Base-by-base conservation (phyloP, 192 early-diverging fungal species). In the Jimgerdemannia lactiflua region DNA sequence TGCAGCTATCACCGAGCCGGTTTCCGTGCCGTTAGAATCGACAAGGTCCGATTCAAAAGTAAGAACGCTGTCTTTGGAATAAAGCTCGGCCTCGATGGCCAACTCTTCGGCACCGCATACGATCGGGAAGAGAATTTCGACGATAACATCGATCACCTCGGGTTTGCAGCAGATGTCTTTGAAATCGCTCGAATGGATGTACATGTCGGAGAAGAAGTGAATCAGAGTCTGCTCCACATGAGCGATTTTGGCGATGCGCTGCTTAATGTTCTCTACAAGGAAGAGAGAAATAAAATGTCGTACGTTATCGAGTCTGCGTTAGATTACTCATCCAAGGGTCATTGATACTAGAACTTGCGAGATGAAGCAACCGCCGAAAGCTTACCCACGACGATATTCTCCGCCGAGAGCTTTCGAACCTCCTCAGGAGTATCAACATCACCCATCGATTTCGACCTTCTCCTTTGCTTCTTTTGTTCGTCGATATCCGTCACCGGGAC, bases 111-210 rank as follows among this genome's bases (percentile, higher is more conserved):
- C 78, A 17, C 79, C 73, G 65, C 84, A 88, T 9, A 90, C 82
- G 20, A 91, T 76, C 19, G 79, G 82, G 72, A 91, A 92, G 4
- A 91, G 29, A 39, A 88, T 84, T 19, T 79, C 75, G 20, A 91
- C 77, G 14, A 92, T 71, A 14, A 74, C 78, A 70, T 89, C 89
- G 66, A 89, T 72, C 20, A 83, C 77, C 41, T 92, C 90, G 7
- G 77, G 77, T 6, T 79, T 85, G 4, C 70, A 70, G 65, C 87
- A 85, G 29, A 78, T 75, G 17, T 91, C 89, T 70, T 80, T 86
- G 64, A 91, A 86, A 19, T 86, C 80, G 39, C 79, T 79, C 18
- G 82, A 88, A 49, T 75, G 80, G 20, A 73, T 43, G 67, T 84
- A 82, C 85, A 88, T 82, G 19, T 84, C 84, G 3, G 72, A 73